These are phyloP conservation scores for Populus trichocarpa DNA, from an alignment of 441 rosid genomes.

Conservation along the genomic window DNA sequence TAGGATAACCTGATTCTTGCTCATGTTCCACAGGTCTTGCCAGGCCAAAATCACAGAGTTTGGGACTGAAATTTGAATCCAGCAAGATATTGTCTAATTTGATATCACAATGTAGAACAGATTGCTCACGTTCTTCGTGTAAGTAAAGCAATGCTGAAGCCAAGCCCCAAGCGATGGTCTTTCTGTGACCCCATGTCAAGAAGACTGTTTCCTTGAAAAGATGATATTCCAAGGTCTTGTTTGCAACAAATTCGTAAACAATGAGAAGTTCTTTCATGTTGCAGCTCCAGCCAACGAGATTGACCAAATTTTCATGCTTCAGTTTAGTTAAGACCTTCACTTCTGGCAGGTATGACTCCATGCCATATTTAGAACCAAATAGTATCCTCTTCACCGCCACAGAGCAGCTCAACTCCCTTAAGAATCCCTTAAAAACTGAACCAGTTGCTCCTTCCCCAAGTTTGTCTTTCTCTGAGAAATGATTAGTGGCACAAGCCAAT, in stretches of 20 bases:
- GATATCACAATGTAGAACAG: constrained; percentile 69
- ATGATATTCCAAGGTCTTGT: constrained; percentile 61
- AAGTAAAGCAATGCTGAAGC: constrained; percentile 62
- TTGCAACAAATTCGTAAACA: constrained; percentile 65
- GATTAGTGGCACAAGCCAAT: not conserved
- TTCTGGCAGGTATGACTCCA: not conserved
- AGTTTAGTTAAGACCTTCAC: constrained; percentile 45
- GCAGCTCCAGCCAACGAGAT: constrained; percentile 69
- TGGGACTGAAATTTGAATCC: constrained; percentile 52
- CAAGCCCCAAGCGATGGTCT: constrained; percentile 48
- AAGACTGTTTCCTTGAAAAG: constrained; percentile 33
- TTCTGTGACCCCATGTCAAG: constrained; percentile 55
- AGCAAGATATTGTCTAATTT: constrained; percentile 72
- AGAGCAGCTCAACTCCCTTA: not conserved
- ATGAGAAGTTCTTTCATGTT: constrained; percentile 57
- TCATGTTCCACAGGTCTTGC: constrained; percentile 73
- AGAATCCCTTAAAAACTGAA: not conserved
- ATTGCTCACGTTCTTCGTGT: constrained; percentile 76
- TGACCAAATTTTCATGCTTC: constrained; percentile 67
- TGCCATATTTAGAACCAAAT: not conserved
- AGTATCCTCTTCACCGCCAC: not conserved
- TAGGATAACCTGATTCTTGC: constrained; percentile 51
- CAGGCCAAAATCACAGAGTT: constrained; percentile 69
- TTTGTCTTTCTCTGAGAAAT: not conserved
- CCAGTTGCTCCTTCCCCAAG: not conserved